A percentile compares a stretch with the other conserved stretches of the same genome.
These are phyloP conservation scores for Eimeria acervulina DNA, from an alignment of 169 alveolate genomes.

Conservation along the genomic window DNA sequence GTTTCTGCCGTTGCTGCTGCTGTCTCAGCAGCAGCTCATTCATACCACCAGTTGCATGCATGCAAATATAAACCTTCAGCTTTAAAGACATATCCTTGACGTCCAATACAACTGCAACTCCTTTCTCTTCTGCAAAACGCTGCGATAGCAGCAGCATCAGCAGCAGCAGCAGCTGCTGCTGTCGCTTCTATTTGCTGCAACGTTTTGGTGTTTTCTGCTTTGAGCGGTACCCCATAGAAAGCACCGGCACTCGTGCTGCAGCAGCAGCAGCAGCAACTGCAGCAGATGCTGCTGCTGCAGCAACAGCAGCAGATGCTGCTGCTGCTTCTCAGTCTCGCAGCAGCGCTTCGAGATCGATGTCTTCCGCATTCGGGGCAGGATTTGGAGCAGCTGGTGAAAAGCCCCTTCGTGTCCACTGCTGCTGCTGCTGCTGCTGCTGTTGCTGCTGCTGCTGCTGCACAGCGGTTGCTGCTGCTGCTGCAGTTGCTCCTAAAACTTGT, in stretches of 20 bases:
- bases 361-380: slow-evolving; percentile 33
- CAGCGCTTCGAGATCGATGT: slow-evolving; percentile 43
- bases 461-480: not conserved
- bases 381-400: not conserved
- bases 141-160: not conserved
- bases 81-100: too few species aligned
- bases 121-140: too few species aligned
- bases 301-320: slow-evolving; percentile 3
- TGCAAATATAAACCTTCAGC: too few species aligned
- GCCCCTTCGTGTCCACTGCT: not conserved
- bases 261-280: slow-evolving; percentile 15
- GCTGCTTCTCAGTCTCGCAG: slow-evolving; percentile 54
- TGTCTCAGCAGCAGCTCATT: too few species aligned
- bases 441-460: slow-evolving; percentile 26
- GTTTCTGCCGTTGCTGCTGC: not conserved
- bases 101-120: too few species aligned
- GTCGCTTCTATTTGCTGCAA: too few species aligned
- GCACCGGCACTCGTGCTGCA: too few species aligned
- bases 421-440: not conserved
- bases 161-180: not conserved
- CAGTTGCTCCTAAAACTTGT: not conserved
- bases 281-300: slow-evolving; percentile 11
- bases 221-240: too few species aligned
- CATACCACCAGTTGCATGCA: too few species aligned
- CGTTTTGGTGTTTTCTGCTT: too few species aligned